Conservation (phyloP, 176 grass and related monocot species). For the Areca catechu region DNA sequence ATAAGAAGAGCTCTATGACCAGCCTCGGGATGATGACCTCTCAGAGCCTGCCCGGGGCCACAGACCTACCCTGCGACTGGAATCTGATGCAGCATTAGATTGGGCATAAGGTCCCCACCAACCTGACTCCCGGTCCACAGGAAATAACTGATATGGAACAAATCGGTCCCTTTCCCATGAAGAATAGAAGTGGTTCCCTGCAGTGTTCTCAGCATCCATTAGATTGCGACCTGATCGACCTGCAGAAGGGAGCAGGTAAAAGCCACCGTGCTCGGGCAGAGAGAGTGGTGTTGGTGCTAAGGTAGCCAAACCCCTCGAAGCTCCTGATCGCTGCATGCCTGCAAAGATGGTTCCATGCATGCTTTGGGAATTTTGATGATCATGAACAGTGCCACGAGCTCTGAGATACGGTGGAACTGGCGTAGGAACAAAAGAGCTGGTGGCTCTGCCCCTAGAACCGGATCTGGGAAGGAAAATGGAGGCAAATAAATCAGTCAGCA, state of each 20-base stretch:
- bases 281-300: constrained; percentile 28
- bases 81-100: constrained; percentile 26
- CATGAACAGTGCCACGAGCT: constrained; percentile 42
- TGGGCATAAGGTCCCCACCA: constrained; percentile 57
- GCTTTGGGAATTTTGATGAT: constrained; percentile 39
- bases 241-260: constrained; percentile 44
- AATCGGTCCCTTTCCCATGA: constrained; percentile 66
- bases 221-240: constrained; percentile 42
- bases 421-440: constrained; percentile 43
- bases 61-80: constrained; percentile 30
- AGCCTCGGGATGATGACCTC: constrained; percentile 35
- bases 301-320: constrained; percentile 26
- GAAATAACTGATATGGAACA: constrained; percentile 47
- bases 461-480: constrained; percentile 39
- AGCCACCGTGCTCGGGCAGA: constrained; percentile 29
- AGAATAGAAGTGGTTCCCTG: constrained; percentile 52
- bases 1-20: constrained; percentile 28
- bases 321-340: constrained; percentile 38
- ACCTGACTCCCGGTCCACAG: constrained; percentile 45
- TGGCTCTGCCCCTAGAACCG: constrained; percentile 53
- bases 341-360: constrained; percentile 20
- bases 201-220: constrained; percentile 44
- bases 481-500: background rate
- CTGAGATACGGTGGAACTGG: constrained; percentile 53
- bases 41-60: constrained; percentile 35